A percentile compares a stretch with the other conserved stretches of the same genome.
Conservation (phyloP, 345 rosid genomes). For the Cardamine resedifolia region DNA sequence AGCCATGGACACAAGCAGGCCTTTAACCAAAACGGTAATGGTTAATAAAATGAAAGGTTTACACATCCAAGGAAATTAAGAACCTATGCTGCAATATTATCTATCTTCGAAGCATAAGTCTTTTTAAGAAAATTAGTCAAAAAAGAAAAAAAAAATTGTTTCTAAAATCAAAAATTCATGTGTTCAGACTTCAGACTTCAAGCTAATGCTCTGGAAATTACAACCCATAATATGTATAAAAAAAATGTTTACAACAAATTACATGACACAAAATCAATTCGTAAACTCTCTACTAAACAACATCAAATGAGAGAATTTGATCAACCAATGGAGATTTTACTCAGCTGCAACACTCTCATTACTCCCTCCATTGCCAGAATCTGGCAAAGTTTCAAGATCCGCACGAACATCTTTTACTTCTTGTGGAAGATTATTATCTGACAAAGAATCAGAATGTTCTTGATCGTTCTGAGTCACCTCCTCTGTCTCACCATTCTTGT, state of each 20-base stretch:
- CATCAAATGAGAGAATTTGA: slow-evolving; percentile 1
- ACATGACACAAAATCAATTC: slow-evolving; percentile 24
- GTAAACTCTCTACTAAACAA: slow-evolving; percentile 31
- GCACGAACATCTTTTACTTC: slow-evolving; percentile 57
- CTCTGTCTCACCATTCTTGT: slow-evolving; percentile 39
- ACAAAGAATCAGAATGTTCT: slow-evolving; percentile 35
- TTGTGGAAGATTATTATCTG: slow-evolving; percentile 39
- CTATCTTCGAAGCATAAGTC: neutral
- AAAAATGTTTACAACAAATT: slow-evolving; percentile 29
- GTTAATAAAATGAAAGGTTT: neutral
- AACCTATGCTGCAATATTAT: neutral
- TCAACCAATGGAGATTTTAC: slow-evolving; percentile 31
- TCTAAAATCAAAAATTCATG: neutral
- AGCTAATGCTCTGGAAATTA: slow-evolving; percentile 5
- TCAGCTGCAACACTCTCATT: slow-evolving; percentile 49
- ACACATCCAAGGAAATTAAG: neutral
- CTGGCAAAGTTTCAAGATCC: slow-evolving; percentile 65
- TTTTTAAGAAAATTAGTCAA: no score
- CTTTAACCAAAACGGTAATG: no score
- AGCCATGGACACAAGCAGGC: no score
- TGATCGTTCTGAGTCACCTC: slow-evolving; percentile 43
- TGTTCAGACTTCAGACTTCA: neutral
- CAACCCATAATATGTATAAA: slow-evolving; percentile 8
- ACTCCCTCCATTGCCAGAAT: slow-evolving; percentile 43
- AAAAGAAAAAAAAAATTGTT: no score